Evolutionary conservation across 1,139 yeast genomes (phyloP).

Genomic region (Saccharomyces pastorianus): DNA sequence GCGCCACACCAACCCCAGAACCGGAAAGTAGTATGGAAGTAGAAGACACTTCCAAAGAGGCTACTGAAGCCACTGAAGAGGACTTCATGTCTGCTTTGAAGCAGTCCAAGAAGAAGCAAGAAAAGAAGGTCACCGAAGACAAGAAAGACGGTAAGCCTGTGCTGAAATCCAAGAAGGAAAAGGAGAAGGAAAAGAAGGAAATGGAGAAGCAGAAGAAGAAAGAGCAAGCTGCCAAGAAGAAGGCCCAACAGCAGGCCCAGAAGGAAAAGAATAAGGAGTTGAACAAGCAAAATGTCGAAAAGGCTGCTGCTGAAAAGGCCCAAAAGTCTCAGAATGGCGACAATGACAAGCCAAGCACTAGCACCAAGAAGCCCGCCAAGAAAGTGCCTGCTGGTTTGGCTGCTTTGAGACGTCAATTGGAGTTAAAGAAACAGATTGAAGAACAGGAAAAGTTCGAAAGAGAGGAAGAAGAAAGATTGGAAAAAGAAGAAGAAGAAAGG

Average conservation of each 20-base stretch:
- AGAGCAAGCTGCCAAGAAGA: slow-evolving; percentile 82
- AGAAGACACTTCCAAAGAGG: slow-evolving; percentile 30
- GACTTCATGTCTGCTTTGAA: slow-evolving; percentile 81
- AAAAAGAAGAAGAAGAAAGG: slow-evolving; percentile 53
- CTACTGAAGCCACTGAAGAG: slow-evolving; percentile 31
- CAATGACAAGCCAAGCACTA: slow-evolving; percentile 22
- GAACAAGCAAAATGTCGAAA: slow-evolving; percentile 36
- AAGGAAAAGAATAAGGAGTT: slow-evolving; percentile 51
- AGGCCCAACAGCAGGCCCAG: slow-evolving; percentile 62
- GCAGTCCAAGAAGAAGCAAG: slow-evolving; percentile 70
- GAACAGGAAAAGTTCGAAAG: slow-evolving; percentile 49
- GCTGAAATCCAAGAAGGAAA: slow-evolving; percentile 88
- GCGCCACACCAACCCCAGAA: slow-evolving; percentile 24
- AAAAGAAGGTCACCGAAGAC: slow-evolving; percentile 44
- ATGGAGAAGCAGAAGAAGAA: slow-evolving; percentile 91
- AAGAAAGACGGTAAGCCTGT: slow-evolving; percentile 48
- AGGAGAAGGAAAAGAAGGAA: slow-evolving; percentile 95
- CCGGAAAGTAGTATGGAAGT: slow-evolving; percentile 20
- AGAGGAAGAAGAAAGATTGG: slow-evolving; percentile 54
- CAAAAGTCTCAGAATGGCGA: slow-evolving; percentile 30
- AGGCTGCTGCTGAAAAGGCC: slow-evolving; percentile 37
- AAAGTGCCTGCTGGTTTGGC: slow-evolving; percentile 75
- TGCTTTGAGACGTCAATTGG: slow-evolving; percentile 76
- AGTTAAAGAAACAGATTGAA: slow-evolving; percentile 75
- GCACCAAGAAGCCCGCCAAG: slow-evolving; percentile 49